phyloP scores from a whole-genome alignment of 192 early-diverging fungal genomes.

The Coemansia sp. region DNA sequence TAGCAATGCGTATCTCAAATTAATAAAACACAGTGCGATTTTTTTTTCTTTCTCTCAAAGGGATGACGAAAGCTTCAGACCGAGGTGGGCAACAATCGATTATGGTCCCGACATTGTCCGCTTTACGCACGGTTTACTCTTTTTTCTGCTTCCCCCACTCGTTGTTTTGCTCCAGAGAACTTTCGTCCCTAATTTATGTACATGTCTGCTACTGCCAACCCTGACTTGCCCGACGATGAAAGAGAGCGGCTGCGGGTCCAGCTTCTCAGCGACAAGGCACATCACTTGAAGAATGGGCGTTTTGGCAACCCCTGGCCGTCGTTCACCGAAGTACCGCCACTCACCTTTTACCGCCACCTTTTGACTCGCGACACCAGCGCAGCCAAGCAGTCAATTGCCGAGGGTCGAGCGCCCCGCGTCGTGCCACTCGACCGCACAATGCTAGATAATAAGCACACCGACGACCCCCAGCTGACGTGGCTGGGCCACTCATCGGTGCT shows the following conservation, averaged over 20 bases:
- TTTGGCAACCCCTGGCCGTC: constrained; percentile 73
- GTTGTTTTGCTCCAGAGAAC: background rate
- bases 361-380: background rate
- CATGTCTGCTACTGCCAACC: background rate
- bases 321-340: background rate
- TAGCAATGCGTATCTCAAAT: too few relatives aligned
- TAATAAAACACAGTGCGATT: too few relatives aligned
- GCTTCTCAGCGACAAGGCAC: constrained; percentile 27
- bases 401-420: constrained; percentile 35
- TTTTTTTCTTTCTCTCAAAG: too few relatives aligned
- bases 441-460: background rate
- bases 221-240: background rate
- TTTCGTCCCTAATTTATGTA: background rate
- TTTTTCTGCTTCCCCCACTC: background rate
- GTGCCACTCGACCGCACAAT: constrained; percentile 18
- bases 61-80: too few relatives aligned
- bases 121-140: background rate
- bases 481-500: constrained; percentile 68
- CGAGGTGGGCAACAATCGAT: too few relatives aligned
- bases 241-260: constrained; percentile 14
- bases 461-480: constrained; percentile 56
- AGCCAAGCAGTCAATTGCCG: constrained; percentile 21
- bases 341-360: background rate
- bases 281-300: constrained; percentile 57
- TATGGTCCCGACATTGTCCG: too few relatives aligned